Evolutionary conservation across 148 eudicot species (phyloP).

Genomic region (Heliosperma pusillum): DNA sequence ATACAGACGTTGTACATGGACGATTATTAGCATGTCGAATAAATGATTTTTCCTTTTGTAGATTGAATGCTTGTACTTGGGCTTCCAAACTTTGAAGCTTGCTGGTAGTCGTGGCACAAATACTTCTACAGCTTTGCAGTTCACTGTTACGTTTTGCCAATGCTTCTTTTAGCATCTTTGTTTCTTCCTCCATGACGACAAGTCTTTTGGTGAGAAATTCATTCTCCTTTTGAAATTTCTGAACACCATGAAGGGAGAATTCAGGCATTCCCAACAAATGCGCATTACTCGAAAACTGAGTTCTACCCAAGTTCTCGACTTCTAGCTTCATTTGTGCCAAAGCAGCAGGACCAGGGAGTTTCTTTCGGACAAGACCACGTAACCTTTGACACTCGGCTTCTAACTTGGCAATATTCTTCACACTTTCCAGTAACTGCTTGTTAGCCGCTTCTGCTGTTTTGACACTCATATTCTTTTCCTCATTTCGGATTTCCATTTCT

Average conservation of each 20-base stretch:
- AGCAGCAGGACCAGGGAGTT: conserved; percentile 96
- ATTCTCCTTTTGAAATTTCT: conserved; percentile 70
- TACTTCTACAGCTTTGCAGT: conserved; percentile 70
- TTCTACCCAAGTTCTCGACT: conserved; percentile 79
- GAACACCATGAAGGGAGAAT: conserved; percentile 52
- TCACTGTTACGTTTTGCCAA: conserved; percentile 80
- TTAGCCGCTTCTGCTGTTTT: conserved; percentile 88
- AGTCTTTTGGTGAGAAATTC: conserved; percentile 79
- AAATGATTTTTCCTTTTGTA: conserved; percentile 28
- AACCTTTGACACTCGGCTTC: conserved; percentile 97
- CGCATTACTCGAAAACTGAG: conserved; percentile 46
- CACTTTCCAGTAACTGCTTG: conserved; percentile 86
- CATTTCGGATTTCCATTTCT: conserved; percentile 88
- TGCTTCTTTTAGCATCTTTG: conserved; percentile 94
- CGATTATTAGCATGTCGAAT: too few relatives aligned
- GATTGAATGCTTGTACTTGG: conserved; percentile 42
- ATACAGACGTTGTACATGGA: conserved; percentile 2
- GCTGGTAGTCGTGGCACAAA: conserved; percentile 74
- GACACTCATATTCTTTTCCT: conserved; percentile 91
- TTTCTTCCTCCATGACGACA: conserved; percentile 86
- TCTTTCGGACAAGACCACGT: conserved; percentile 91
- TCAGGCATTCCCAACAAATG: conserved; percentile 44
- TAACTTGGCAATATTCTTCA: conserved; percentile 79
- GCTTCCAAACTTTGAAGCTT: conserved; percentile 81
- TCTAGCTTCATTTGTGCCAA: conserved; percentile 95